Evolutionary conservation across 192 early-diverging fungal species (phyloP).

Genomic region (Coemansia sp.): DNA sequence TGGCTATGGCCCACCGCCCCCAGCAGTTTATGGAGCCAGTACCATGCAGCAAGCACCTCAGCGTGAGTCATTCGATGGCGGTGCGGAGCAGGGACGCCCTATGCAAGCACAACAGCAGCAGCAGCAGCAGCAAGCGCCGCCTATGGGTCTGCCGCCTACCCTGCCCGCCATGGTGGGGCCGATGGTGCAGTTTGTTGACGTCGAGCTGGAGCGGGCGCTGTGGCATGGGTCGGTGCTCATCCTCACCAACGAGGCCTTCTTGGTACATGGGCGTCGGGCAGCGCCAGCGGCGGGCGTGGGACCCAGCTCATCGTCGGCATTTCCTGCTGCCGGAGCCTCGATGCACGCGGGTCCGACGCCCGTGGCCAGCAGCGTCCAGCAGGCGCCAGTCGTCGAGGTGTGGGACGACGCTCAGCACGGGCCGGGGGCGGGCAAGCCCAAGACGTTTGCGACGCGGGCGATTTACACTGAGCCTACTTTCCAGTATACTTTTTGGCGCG

Average conservation of each 20-base stretch:
- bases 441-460: conserved; percentile 36
- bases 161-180: conserved; percentile 52
- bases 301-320: conserved; percentile 15
- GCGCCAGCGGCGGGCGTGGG: neutral
- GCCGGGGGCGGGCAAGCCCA: conserved; percentile 53
- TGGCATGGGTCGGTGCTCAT: conserved; percentile 54
- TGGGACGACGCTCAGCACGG: conserved; percentile 56
- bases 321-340: conserved; percentile 1
- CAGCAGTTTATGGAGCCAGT: conserved; percentile 5
- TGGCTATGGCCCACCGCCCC: conserved; percentile 43
- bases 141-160: neutral
- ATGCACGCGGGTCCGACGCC: conserved; percentile 40
- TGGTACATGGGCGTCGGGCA: conserved; percentile 33
- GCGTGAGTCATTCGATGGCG: conserved; percentile 4
- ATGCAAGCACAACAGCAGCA: conserved; percentile 9
- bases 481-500: conserved; percentile 57
- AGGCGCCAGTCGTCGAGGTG: conserved; percentile 30
- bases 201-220: conserved; percentile 47
- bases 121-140: conserved; percentile 11
- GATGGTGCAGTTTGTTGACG: conserved; percentile 54
- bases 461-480: conserved; percentile 54
- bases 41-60: neutral
- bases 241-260: conserved; percentile 50
- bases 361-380: conserved; percentile 3
- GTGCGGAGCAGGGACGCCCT: neutral